These are phyloP conservation scores for Rhexocercosporidium sp. DNA, from an alignment of 2,329 filamentous ascomycete genomes.

Conservation along the genomic window DNA sequence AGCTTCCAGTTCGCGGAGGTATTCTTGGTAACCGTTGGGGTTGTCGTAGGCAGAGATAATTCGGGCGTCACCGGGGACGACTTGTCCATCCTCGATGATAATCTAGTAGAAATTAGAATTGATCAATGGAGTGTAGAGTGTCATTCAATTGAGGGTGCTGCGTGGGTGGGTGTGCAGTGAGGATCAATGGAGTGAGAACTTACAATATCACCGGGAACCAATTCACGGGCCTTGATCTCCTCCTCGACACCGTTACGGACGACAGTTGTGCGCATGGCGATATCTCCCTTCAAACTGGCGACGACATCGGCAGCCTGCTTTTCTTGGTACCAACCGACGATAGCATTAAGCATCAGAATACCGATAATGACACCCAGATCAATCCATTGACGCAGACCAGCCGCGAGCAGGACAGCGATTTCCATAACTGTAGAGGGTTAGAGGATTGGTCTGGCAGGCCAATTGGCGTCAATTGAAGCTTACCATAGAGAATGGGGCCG, in stretches of 20 bases:
- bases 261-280: slow-evolving; percentile 74
- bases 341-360: slow-evolving; percentile 76
- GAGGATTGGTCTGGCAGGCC: not conserved
- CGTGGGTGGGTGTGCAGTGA: not conserved
- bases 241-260: slow-evolving; percentile 70
- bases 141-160: not conserved
- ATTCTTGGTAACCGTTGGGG: slow-evolving; percentile 69
- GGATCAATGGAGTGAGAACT: slow-evolving; percentile 40
- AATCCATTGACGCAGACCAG: slow-evolving; percentile 77
- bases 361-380: slow-evolving; percentile 79
- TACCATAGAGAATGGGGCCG: slow-evolving; percentile 79
- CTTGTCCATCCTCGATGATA: slow-evolving; percentile 73
- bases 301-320: slow-evolving; percentile 82
- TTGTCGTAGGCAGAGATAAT: slow-evolving; percentile 76
- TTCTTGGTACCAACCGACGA: slow-evolving; percentile 82
- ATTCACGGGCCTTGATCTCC: slow-evolving; percentile 74
- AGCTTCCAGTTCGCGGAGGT: slow-evolving; percentile 67
- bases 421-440: slow-evolving; percentile 67
- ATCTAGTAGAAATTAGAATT: slow-evolving; percentile 49
- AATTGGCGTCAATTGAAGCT: slow-evolving; percentile 37
- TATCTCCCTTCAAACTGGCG: slow-evolving; percentile 76
- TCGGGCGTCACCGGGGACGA: slow-evolving; percentile 71
- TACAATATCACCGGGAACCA: slow-evolving; percentile 79
- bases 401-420: slow-evolving; percentile 73
- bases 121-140: not conserved